A percentile compares a stretch with the other conserved stretches of the same genome.
phyloP scores from a whole-genome alignment of 1,139 yeast genomes.

The Saccharomyces hybrid region DNA sequence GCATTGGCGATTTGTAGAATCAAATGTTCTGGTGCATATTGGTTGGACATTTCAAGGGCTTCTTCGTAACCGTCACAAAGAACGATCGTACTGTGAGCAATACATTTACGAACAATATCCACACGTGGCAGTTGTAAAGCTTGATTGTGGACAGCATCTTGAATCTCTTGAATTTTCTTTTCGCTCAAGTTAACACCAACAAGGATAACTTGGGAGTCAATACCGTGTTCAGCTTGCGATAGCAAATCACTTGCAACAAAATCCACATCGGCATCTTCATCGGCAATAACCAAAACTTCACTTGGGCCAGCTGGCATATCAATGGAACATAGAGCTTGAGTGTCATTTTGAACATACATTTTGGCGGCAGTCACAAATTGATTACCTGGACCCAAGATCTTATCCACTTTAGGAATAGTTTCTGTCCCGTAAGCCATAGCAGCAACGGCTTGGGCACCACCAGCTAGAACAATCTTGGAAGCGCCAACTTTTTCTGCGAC shows the following conservation, averaged over 20 bases:
- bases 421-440: constrained; percentile 98
- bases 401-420: constrained; percentile 85
- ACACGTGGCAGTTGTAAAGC: constrained; percentile 86
- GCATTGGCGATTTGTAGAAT: constrained; percentile 85
- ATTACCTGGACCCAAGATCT: constrained; percentile 97
- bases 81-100: constrained; percentile 82
- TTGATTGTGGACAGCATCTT: constrained; percentile 75
- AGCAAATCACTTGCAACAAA: constrained; percentile 92
- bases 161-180: constrained; percentile 57
- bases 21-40: constrained; percentile 95
- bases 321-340: constrained; percentile 88
- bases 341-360: constrained; percentile 94
- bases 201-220: constrained; percentile 92
- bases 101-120: constrained; percentile 85
- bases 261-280: constrained; percentile 78
- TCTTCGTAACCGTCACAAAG: constrained; percentile 59
- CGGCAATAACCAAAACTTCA: constrained; percentile 92
- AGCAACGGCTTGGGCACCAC: constrained; percentile 99
- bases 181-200: constrained; percentile 69
- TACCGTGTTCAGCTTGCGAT: constrained; percentile 98
- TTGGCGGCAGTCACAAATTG: constrained; percentile 99
- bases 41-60: constrained; percentile 78
- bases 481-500: constrained; percentile 97
- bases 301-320: constrained; percentile 99
- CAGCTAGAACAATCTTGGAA: constrained; percentile 81